phyloP scores from a whole-genome alignment of 805 yeast genomes.

The Candida ovalis region DNA sequence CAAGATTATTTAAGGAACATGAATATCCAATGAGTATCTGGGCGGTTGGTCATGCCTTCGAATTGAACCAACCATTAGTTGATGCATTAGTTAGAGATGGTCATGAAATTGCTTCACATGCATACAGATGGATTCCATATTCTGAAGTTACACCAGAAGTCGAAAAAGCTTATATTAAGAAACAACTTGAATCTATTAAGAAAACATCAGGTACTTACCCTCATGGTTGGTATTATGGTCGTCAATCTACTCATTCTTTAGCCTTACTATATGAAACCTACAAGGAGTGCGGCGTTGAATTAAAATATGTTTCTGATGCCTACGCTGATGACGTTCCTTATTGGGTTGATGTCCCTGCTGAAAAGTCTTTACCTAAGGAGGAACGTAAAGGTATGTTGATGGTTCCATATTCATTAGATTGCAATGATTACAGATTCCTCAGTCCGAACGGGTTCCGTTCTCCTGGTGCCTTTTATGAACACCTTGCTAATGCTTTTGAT shows the following conservation, averaged over 20 bases:
- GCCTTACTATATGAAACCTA: conserved; percentile 33
- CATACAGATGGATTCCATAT: conserved; percentile 36
- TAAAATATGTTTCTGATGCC: conserved; percentile 34
- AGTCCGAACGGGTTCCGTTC: conserved; percentile 27
- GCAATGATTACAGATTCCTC: conserved; percentile 25
- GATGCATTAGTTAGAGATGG: conserved; percentile 35
- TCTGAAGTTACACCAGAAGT: conserved; percentile 29
- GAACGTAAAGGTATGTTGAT: conserved; percentile 26
- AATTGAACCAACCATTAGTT: conserved; percentile 31
- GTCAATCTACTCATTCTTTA: conserved; percentile 31
- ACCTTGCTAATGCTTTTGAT: conserved; percentile 35
- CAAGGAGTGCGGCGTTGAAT: conserved; percentile 30
- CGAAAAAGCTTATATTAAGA: conserved; percentile 32
- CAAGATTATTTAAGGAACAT: conserved; percentile 31
- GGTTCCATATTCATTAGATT: conserved; percentile 27
- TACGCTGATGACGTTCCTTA: conserved; percentile 37
- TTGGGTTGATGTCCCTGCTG: conserved; percentile 32
- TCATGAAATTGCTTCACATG: conserved; percentile 38
- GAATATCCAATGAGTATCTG: conserved; percentile 32
- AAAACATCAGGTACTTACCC: conserved; percentile 33
- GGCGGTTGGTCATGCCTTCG: conserved; percentile 39
- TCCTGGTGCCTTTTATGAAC: conserved; percentile 26
- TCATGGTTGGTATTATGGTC: conserved; percentile 36
- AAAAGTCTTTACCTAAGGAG: conserved; percentile 11
- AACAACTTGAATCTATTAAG: conserved; percentile 29